Base-by-base conservation (phyloP, 148 eudicot genomes). In the Agrostemma githago region DNA sequence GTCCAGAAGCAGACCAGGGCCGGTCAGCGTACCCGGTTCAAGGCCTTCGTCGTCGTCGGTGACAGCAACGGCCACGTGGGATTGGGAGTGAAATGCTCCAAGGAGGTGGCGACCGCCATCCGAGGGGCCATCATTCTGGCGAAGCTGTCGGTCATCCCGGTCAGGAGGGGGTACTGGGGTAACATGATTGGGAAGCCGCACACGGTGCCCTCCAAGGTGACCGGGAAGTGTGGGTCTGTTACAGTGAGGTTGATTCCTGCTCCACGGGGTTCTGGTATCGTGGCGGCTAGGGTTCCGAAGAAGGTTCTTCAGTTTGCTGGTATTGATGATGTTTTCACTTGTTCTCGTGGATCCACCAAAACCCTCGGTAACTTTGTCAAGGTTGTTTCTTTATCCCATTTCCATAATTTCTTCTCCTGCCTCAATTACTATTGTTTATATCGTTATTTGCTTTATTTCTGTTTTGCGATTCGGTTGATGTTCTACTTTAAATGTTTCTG, bases 271-370 rank as follows among this genome's bases (percentile, higher is more conserved):
- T 46, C 68, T 40, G 68, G 68, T 40, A 65, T 65, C 15, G 68
- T 65, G 39, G 68, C 68, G 0, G 68, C 68, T 15, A 2, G 68
- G 4, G 68, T 65, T 15, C 68, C 68, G 1, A 65, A 65, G 14
- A 65, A 65, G 68, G 68, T 65, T 15, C 46, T 65, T 39, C 68
- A 65, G 68, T 65, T 65, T 65, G 68, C 68, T 65, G 68, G 68
- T 40, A 65, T 65, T 65, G 68, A 65, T 0, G 68, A 65, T 65
- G 68, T 65, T 16, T 65, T 65, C 6, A 65, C 68, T 16, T 65
- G 46, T 40, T 65, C 68, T 2, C 19, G 68, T 5, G 68, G 68
- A 0, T 39, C 46, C n/a, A 65, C 68, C 17, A 65, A 65, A 46
- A 65, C 68, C n/a, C 68, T 65, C 7, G 68, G 68, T 41, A 65